These are phyloP conservation scores for Allium cepa DNA, from an alignment of 106 monocot genomes.

Conservation along the genomic window DNA sequence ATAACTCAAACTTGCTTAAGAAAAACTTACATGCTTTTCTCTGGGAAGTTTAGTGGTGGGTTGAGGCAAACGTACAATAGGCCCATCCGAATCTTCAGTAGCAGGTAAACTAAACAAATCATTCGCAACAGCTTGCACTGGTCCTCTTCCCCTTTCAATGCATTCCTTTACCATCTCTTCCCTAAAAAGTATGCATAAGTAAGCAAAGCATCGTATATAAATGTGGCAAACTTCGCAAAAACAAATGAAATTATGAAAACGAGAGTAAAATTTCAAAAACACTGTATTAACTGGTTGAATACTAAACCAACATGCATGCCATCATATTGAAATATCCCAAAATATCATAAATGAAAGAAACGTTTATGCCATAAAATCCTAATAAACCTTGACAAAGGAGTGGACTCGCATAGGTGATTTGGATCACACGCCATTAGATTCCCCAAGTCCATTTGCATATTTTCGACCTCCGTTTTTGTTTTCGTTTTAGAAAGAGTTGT, in stretches of 20 bases:
- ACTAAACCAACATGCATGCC: no score
- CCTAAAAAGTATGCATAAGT: constrained; percentile 14
- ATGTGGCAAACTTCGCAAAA: neutral
- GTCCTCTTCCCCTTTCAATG: constrained; percentile 46
- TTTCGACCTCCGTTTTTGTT: constrained; percentile 12
- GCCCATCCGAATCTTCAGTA: constrained; percentile 53
- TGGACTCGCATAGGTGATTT: constrained; percentile 42
- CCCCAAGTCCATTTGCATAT: constrained; percentile 56
- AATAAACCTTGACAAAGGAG: constrained; percentile 37
- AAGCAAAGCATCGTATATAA: neutral
- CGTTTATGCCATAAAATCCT: neutral
- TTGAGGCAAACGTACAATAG: constrained; percentile 41
- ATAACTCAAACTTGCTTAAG: neutral
- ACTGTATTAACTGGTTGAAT: neutral
- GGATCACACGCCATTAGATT: constrained; percentile 73
- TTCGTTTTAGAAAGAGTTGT: no score
- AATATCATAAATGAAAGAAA: neutral
- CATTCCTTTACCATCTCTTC: constrained; percentile 45
- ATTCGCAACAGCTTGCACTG: constrained; percentile 56
- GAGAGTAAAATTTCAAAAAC: neutral
- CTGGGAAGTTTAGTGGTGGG: constrained; percentile 55
- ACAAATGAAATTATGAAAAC: no score
- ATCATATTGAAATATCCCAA: neutral
- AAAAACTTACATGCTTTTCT: constrained; percentile 68
- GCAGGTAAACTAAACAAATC: constrained; percentile 55